Evolutionary conservation across 2,329 filamentous ascomycete genomes (phyloP).

Genomic region (Fusarium xylarioides): DNA sequence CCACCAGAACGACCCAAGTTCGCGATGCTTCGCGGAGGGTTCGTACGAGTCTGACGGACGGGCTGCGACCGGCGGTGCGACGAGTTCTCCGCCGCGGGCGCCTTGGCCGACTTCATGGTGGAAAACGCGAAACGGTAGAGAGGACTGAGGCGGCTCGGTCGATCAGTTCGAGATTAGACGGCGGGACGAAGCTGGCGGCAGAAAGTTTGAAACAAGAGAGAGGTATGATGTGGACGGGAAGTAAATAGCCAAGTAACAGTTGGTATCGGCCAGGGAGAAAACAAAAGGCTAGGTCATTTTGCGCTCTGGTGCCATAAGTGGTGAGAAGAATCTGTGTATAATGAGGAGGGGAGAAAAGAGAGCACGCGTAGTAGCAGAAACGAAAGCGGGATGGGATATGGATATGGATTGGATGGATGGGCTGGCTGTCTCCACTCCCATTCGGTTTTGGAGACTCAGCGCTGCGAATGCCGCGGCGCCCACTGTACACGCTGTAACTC

Average conservation of each 20-base stretch:
- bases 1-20: constrained; percentile 55
- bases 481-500: constrained; percentile 3
- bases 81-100: constrained; percentile 52
- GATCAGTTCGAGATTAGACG: constrained; percentile 30
- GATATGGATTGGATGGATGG: constrained; percentile 7
- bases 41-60: constrained; percentile 71
- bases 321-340: constrained; percentile 28
- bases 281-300: constrained; percentile 41
- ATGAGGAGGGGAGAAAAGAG: constrained; percentile 37
- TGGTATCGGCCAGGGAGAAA: constrained; percentile 30
- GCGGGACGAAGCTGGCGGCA: constrained; percentile 37
- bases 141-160: constrained; percentile 32
- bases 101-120: constrained; percentile 66
- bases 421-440: constrained; percentile 19
- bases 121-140: constrained; percentile 29
- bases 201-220: constrained; percentile 20
- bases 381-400: constrained; percentile 35
- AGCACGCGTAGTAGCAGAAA: constrained; percentile 36
- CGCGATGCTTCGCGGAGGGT: constrained; percentile 66
- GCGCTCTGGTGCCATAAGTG: constrained; percentile 25
- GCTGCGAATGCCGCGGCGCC: constrained; percentile 33
- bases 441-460: constrained; percentile 40
- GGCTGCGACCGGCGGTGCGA: constrained; percentile 70
- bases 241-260: constrained; percentile 31
- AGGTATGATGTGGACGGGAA: constrained; percentile 12